Evolutionary conservation across 345 rosid genomes (phyloP), one percentile per base, ranked within the genome.

Genomic region (Conringia planisiliqua): DNA sequence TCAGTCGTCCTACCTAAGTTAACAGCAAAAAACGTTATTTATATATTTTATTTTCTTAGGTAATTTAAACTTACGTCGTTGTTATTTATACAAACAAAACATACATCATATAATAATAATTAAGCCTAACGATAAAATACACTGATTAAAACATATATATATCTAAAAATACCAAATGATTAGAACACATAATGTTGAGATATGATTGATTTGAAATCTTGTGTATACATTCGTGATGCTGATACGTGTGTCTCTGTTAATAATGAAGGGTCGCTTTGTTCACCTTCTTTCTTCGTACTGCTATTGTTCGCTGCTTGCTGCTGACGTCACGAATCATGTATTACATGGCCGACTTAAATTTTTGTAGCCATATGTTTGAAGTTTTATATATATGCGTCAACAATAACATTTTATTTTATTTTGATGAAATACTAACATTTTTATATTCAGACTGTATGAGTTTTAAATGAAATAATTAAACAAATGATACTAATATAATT

Each of bases 131-230:
- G 33, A 35, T 13, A 14, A 61, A 20, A 14, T 13, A 40, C 9
- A 36, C n/a, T 39, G 60, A 36, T 22, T 14, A 24, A 51, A n/a
- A 20, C 8, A 26, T 4, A 13, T 42, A 42, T 5, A 14, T 12
- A 40, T 14, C 5, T 6, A 66, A 2, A 33, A 35, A 35, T 13
- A 52, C 13, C 18, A 27, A 35, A 56, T 50, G 33, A 52, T 27
- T 52, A 42, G 12, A 59, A 35, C 13, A 59, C 26, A 71, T 17
- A 61, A 61, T 48, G 39, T 48, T 50, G 75, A 27, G 40, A 61
- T n/a, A n/a, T n/a, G 61, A 61, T 2, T 71, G 40, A 61, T 61
- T 38, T 71, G 77, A 73, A 62, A 39, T 63, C 6, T 51, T 52
- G 24, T 10, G 63, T n/a, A 52, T 62, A 72, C 22, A 51, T 39